Percentiles rank a stretch among this genome's conserved stretches.
phyloP scores from a whole-genome alignment of 768 basidiomycete genomes.

The Heimioporus sp. region DNA sequence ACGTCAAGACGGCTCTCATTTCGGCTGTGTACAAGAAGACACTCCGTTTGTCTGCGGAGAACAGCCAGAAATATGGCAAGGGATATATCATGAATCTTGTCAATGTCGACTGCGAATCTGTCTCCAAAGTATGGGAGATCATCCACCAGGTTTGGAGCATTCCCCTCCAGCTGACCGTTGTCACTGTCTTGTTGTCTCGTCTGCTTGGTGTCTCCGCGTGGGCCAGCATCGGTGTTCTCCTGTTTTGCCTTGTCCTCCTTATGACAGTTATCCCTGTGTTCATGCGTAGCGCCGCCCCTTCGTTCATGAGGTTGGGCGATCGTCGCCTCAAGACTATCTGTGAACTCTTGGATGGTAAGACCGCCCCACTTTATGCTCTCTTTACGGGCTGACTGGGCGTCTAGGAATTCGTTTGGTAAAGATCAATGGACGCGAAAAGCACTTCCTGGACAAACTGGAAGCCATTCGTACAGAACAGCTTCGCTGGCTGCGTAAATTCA shows the following conservation, averaged over 20 bases:
- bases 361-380: not conserved
- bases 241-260: conserved; percentile 22
- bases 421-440: conserved; percentile 26
- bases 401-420: conserved; percentile 27
- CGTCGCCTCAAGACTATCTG: conserved; percentile 28
- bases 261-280: conserved; percentile 31
- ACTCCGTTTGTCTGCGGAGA: conserved; percentile 25
- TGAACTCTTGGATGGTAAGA: conserved; percentile 26
- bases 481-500: conserved; percentile 24
- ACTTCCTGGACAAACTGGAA: conserved; percentile 22
- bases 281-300: conserved; percentile 30
- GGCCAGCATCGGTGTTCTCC: conserved; percentile 28
- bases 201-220: conserved; percentile 28
- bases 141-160: conserved; percentile 28
- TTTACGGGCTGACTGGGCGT: not conserved
- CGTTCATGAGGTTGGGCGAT: conserved; percentile 28
- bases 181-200: conserved; percentile 23
- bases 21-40: conserved; percentile 32
- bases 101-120: conserved; percentile 30
- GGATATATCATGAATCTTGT: conserved; percentile 30
- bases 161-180: conserved; percentile 22
- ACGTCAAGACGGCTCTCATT: conserved; percentile 30
- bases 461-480: conserved; percentile 25
- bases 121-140: conserved; percentile 29
- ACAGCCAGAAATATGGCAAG: conserved; percentile 25